phyloP scores from a whole-genome alignment of 2,329 filamentous ascomycete species.

The Seiridium unicorne region DNA sequence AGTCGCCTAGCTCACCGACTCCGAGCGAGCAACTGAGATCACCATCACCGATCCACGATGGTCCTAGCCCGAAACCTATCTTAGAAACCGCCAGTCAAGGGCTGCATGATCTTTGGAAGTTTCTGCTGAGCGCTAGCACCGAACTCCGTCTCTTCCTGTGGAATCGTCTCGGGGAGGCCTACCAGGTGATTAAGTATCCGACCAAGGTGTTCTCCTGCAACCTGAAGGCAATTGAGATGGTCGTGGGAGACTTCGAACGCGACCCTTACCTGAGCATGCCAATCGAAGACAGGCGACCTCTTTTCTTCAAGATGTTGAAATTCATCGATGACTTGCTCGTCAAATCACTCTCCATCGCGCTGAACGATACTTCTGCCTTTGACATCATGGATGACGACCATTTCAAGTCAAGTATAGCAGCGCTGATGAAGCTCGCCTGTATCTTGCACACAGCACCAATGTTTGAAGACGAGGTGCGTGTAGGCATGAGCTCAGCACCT shows the following conservation, averaged over 20 bases:
- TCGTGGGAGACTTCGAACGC: conserved; percentile 60
- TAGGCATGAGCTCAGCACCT: conserved; percentile 67
- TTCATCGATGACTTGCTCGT: conserved; percentile 75
- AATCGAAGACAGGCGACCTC: conserved; percentile 63
- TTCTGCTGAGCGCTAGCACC: conserved; percentile 77
- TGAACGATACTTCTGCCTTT: conserved; percentile 68
- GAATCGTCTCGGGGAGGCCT: conserved; percentile 87
- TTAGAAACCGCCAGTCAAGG: conserved; percentile 53
- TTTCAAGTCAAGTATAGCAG: conserved; percentile 68
- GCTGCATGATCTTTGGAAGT: conserved; percentile 78
- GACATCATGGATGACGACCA: conserved; percentile 83
- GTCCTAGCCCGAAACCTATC: conserved; percentile 34
- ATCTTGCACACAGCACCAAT: conserved; percentile 78
- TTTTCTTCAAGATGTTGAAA: conserved; percentile 74
- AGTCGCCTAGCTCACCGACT: conserved; percentile 15
- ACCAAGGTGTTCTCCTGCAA: conserved; percentile 89
- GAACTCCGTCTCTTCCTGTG: conserved; percentile 85
- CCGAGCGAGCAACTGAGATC: conserved; percentile 13
- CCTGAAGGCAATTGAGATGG: conserved; percentile 80
- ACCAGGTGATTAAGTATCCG: conserved; percentile 77
- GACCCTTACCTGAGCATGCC: conserved; percentile 64
- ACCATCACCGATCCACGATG: conserved; percentile 17
- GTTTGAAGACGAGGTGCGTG: conserved; percentile 81
- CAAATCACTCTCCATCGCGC: conserved; percentile 65
- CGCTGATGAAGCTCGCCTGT: conserved; percentile 68